Base-by-base conservation (phyloP, 257 asterid genomes). In the Ilex aquifolium region DNA sequence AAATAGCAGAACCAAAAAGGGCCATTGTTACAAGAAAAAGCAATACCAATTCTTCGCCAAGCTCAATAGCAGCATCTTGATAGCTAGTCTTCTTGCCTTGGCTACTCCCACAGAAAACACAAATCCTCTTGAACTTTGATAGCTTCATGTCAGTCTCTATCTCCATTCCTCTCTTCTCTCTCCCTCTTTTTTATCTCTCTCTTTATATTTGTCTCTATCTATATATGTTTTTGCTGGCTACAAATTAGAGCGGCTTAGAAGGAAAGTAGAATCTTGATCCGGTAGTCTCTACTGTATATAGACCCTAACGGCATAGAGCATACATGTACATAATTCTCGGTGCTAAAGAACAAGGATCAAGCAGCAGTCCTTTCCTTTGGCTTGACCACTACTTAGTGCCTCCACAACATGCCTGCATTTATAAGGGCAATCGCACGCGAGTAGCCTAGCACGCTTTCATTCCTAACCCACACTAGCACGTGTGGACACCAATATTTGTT, bases 81-180 rank as follows among this genome's bases (percentile, higher is more conserved):
- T 90, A 90, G 77, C 90, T 90, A 53, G 81, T 51, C 63, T 90
- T 90, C 80, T 85, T 90, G 63, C 97, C 97, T 59, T 83, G 97
- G 82, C 97, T 90, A 59, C 95, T 87, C 61, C 97, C 97, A 77
- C 97, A 90, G 65, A 90, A 90, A 64, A 90, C 97, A 72, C 97
- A 90, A 72, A 90, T 77, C 83, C 81, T 87, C 85, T 79, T 80
- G 88, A 90, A 90, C 68, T 65, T 90, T 27, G 97, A 88, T 48
- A 70, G 64, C 67, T 72, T 80, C 31, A 58, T 73, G 63, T 83
- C 97, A 59, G 71, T 62, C 32, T 21, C 64, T 57, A 17, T 52
- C 30, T 48, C 32, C 40, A 39, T 56, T 16, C 40, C 44, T 11
- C 44, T 39, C 42, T 58, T 50, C n/a, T 27, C 29, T 61, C 59